phyloP scores from a whole-genome alignment of 306 rosid species.

The Styphnolobium japonicum region DNA sequence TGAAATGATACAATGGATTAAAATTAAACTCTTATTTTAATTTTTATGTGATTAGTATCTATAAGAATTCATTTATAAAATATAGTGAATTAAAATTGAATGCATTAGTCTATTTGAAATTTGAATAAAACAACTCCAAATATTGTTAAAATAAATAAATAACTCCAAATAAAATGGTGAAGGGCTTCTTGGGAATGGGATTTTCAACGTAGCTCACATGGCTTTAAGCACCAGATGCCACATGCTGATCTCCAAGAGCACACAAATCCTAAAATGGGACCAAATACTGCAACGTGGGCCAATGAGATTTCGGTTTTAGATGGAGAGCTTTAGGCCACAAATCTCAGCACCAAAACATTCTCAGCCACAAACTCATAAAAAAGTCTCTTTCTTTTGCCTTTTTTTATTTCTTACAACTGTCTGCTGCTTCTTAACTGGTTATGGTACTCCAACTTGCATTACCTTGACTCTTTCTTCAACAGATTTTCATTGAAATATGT shows the following conservation, averaged over 20 bases:
- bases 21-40: too few relatives aligned
- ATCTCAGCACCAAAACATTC: not conserved
- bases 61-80: too few relatives aligned
- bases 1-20: too few relatives aligned
- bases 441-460: not conserved
- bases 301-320: conserved; percentile 48
- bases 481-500: not conserved
- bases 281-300: conserved; percentile 16
- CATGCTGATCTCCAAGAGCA: not conserved
- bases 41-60: too few relatives aligned
- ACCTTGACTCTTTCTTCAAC: not conserved
- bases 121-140: too few relatives aligned
- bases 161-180: too few relatives aligned
- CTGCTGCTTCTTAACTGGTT: not conserved
- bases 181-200: too few relatives aligned
- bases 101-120: too few relatives aligned
- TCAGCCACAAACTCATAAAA: conserved; percentile 55
- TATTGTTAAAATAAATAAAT: too few relatives aligned
- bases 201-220: too few relatives aligned
- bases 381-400: not conserved
- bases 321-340: conserved; percentile 60
- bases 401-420: not conserved
- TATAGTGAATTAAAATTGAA: too few relatives aligned
- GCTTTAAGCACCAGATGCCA: conserved; percentile 2
- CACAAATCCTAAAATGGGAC: conserved; percentile 15